Evolutionary conservation across 768 basidiomycete species (phyloP).

Genomic region (Rhizopogon vinicolor): DNA sequence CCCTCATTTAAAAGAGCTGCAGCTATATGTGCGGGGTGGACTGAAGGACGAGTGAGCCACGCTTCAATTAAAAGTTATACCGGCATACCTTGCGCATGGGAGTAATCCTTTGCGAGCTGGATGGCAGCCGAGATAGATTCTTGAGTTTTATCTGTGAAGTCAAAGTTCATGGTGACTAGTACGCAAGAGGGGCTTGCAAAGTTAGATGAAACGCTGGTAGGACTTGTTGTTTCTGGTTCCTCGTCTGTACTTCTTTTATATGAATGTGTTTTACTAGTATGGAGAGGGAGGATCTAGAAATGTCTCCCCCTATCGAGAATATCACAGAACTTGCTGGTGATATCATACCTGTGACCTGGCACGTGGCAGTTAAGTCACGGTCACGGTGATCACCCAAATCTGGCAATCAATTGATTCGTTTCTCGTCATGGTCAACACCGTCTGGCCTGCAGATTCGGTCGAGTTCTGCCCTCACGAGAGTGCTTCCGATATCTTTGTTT

Average conservation of each 20-base stretch:
- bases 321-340: constrained; percentile 1
- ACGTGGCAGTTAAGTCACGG: too few species aligned
- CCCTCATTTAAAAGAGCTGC: constrained; percentile 76
- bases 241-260: background rate
- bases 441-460: constrained; percentile 83
- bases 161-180: constrained; percentile 42
- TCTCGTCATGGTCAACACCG: constrained; percentile 46
- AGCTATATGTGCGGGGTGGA: constrained; percentile 80
- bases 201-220: background rate
- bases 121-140: constrained; percentile 65
- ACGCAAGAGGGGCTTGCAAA: background rate
- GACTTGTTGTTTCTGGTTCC: background rate
- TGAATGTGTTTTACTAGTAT: background rate
- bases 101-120: constrained; percentile 80
- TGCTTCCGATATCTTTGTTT: constrained; percentile 64
- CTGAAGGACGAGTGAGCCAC: constrained; percentile 31
- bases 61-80: background rate
- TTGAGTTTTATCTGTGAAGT: constrained; percentile 84
- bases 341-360: background rate
- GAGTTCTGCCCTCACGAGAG: constrained; percentile 82
- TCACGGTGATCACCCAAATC: background rate
- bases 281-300: background rate
- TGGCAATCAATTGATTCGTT: constrained; percentile 3
- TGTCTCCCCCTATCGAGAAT: background rate
- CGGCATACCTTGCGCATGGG: constrained; percentile 69